These are phyloP conservation scores for Pythium myriotylum DNA, from an alignment of 352 stramenopile species.

Conservation along the genomic window DNA sequence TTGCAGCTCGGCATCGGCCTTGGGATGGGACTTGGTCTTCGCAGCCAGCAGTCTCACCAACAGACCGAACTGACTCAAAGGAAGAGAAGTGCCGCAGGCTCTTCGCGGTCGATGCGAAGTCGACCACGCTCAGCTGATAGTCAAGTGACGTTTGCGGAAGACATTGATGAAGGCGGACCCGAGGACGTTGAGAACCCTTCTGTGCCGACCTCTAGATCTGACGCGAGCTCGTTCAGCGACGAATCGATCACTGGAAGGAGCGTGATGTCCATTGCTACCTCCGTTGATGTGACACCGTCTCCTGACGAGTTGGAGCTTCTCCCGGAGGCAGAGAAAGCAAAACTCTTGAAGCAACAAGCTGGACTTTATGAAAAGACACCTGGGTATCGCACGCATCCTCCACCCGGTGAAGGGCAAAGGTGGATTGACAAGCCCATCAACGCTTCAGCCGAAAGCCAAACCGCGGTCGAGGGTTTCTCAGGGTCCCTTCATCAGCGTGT, in stretches of 20 bases:
- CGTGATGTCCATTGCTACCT: slow-evolving; percentile 42
- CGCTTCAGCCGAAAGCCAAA: slow-evolving; percentile 55
- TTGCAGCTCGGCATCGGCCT: slow-evolving; percentile 85
- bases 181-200: slow-evolving; percentile 30
- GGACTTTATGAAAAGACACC: slow-evolving; percentile 54
- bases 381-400: slow-evolving; percentile 54
- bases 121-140: slow-evolving; percentile 20
- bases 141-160: slow-evolving; percentile 20
- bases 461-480: slow-evolving; percentile 59
- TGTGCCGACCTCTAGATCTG: slow-evolving; percentile 28
- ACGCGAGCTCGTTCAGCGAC: slow-evolving; percentile 14
- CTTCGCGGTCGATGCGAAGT: slow-evolving; percentile 16
- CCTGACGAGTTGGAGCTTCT: slow-evolving; percentile 56
- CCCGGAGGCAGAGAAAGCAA: slow-evolving; percentile 16
- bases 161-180: slow-evolving; percentile 14
- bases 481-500: slow-evolving; percentile 67
- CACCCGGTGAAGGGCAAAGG: slow-evolving; percentile 58
- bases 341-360: slow-evolving; percentile 22
- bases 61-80: slow-evolving; percentile 1
- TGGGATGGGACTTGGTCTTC: slow-evolving; percentile 89
- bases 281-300: slow-evolving; percentile 50
- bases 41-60: slow-evolving; percentile 53
- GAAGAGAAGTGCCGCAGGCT: neutral
- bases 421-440: slow-evolving; percentile 64
- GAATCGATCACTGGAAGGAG: slow-evolving; percentile 37